Evolutionary conservation across 129 eudicot species (phyloP).

Genomic region (Pulicaria dysenterica): DNA sequence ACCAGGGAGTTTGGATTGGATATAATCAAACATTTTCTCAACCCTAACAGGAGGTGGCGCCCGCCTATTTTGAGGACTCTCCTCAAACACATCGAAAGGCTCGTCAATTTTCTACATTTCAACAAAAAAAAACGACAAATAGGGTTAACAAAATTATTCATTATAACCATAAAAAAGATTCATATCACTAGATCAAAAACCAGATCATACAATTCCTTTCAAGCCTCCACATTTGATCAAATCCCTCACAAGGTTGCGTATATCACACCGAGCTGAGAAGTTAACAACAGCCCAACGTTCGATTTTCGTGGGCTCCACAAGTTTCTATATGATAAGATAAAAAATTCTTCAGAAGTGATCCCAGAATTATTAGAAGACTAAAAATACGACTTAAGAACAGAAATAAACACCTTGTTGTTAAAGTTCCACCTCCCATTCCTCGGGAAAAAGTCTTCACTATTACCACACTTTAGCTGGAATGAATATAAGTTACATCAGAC

Average conservation of each 20-base stretch:
- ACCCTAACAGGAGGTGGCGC: conserved; percentile 89
- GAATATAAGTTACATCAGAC: conserved; percentile 5
- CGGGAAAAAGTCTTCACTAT: conserved; percentile 69
- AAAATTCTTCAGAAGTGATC: neutral
- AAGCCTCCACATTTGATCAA: conserved; percentile 54
- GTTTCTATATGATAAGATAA: conserved; percentile 42
- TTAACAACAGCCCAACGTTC: conserved; percentile 78
- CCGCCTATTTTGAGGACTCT: conserved; percentile 61
- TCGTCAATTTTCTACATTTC: conserved; percentile 40
- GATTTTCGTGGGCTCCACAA: conserved; percentile 63
- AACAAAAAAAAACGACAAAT: neutral
- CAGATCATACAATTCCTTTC: conserved; percentile 72
- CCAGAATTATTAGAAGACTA: neutral
- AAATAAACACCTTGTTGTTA: conserved; percentile 56
- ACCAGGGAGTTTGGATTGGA: conserved; percentile 64
- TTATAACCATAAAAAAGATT: neutral
- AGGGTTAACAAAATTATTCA: neutral
- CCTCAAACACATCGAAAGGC: conserved; percentile 75
- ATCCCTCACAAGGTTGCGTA: conserved; percentile 44
- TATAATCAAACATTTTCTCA: conserved; percentile 71
- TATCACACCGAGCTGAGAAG: conserved; percentile 82
- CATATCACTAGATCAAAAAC: neutral
- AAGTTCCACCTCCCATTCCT: conserved; percentile 82
- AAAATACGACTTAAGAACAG: neutral
- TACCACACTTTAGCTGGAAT: conserved; percentile 58